These are phyloP conservation scores for Solanum sejunctum DNA, from an alignment of 257 asterid species.

Conservation along the genomic window DNA sequence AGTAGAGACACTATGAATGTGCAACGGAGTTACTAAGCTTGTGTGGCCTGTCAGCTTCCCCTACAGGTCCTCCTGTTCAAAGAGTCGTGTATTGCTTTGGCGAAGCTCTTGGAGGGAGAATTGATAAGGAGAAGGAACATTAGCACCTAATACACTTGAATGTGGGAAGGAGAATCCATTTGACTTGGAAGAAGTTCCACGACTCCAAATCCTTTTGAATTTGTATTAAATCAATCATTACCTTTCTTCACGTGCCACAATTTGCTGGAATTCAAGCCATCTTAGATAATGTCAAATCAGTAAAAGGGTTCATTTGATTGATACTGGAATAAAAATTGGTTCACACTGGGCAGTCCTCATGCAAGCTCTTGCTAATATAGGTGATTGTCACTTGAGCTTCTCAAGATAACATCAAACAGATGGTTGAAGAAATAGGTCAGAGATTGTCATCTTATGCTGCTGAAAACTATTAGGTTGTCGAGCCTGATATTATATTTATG, in stretches of 20 bases:
- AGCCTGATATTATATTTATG: too few relatives aligned
- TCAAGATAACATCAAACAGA: conserved; percentile 22
- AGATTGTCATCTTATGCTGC: conserved; percentile 14
- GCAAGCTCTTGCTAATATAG: conserved; percentile 18
- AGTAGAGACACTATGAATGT: conserved; percentile 3
- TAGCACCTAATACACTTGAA: background rate
- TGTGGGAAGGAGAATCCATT: background rate
- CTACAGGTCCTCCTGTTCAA: conserved; percentile 11
- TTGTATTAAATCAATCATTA: background rate
- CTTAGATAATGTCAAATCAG: conserved; percentile 20
- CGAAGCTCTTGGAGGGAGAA: conserved; percentile 24
- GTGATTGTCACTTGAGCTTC: conserved; percentile 9
- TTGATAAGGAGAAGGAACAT: background rate
- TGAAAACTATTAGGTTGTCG: background rate
- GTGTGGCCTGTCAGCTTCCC: conserved; percentile 11
- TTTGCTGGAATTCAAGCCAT: conserved; percentile 27
- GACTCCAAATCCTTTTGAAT: background rate
- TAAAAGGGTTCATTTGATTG: conserved; percentile 28
- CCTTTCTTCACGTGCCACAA: conserved; percentile 20
- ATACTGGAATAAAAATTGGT: conserved; percentile 18
- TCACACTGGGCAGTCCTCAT: conserved; percentile 28
- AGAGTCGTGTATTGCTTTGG: conserved; percentile 14
- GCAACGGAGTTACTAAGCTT: conserved; percentile 11
- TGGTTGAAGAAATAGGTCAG: conserved; percentile 19
- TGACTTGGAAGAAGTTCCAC: conserved; percentile 7